These are phyloP conservation scores for grape (Vitis vinifera) DNA, from an alignment of 164 flowering plant genomes.

Conservation along the genomic window DNA sequence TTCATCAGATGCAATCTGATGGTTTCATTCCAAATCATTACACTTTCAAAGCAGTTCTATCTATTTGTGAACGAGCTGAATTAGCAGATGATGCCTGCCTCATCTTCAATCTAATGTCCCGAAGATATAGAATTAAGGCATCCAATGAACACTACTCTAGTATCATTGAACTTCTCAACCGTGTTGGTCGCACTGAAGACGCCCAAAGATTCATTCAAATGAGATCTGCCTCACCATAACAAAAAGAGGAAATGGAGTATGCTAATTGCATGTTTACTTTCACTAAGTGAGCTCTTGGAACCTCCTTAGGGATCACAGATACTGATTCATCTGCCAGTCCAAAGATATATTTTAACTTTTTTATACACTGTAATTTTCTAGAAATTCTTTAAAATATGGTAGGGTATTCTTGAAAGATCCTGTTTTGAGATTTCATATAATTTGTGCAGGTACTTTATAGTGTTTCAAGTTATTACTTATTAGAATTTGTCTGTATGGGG, in stretches of 20 bases:
- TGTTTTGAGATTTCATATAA: too few species aligned
- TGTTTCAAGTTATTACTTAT: too few species aligned
- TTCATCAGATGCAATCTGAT: slow-evolving; percentile 39
- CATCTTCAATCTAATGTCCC: slow-evolving; percentile 53
- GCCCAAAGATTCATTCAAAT: slow-evolving; percentile 43
- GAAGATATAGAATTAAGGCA: slow-evolving; percentile 42
- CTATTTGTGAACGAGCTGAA: slow-evolving; percentile 60
- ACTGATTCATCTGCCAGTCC: too few species aligned
- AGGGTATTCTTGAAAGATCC: too few species aligned
- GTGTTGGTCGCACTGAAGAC: slow-evolving; percentile 40
- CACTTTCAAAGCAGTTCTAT: slow-evolving; percentile 57
- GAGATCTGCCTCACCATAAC: slow-evolving; percentile 27
- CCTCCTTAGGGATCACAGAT: too few species aligned
- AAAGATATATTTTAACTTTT: too few species aligned
- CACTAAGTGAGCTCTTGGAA: too few species aligned
- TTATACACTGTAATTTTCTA: too few species aligned
- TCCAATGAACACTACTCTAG: slow-evolving; percentile 56
- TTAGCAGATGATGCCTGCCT: slow-evolving; percentile 57
- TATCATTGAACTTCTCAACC: slow-evolving; percentile 49
- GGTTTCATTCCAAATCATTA: slow-evolving; percentile 58
- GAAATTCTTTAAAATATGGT: too few species aligned
- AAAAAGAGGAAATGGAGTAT: not conserved
- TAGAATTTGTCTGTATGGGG: too few species aligned
- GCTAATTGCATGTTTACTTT: slow-evolving; percentile 3
- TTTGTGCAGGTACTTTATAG: too few species aligned